These are phyloP conservation scores for Xylaria sp. DNA, from an alignment of 2,329 filamentous ascomycete genomes.

Conservation along the genomic window DNA sequence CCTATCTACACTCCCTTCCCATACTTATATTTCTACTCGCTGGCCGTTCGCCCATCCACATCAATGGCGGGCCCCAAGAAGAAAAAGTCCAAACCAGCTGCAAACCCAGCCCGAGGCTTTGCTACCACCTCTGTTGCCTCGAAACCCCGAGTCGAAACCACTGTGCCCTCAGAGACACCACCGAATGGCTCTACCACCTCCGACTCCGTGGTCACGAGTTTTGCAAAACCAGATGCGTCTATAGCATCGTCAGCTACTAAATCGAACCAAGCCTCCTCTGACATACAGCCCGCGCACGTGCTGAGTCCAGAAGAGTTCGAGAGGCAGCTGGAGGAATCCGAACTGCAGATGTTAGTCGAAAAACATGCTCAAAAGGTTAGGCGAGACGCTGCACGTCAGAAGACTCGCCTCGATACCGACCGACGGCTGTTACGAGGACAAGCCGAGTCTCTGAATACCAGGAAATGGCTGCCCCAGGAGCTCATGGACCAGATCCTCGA, in stretches of 20 bases:
- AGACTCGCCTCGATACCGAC: conserved; percentile 83
- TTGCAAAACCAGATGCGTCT: conserved; percentile 6
- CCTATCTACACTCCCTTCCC: neutral
- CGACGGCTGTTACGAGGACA: conserved; percentile 82
- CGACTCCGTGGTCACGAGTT: conserved; percentile 7
- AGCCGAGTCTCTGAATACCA: conserved; percentile 75
- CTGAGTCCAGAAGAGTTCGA: conserved; percentile 90
- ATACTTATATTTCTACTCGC: neutral
- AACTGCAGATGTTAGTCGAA: conserved; percentile 87
- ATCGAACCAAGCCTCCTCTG: conserved; percentile 2
- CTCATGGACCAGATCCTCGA: conserved; percentile 81
- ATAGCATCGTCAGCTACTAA: conserved; percentile 26
- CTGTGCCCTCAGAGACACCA: conserved; percentile 40
- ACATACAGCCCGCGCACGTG: conserved; percentile 52
- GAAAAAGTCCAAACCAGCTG: conserved; percentile 91
- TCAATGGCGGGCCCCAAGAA: conserved; percentile 75
- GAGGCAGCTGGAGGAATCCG: conserved; percentile 86
- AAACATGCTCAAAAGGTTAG: conserved; percentile 82
- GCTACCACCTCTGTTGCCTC: conserved; percentile 93
- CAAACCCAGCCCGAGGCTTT: conserved; percentile 91
- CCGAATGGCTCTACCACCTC: conserved; percentile 26
- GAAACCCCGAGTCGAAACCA: conserved; percentile 73
- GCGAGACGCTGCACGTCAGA: conserved; percentile 81
- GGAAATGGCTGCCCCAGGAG: conserved; percentile 83
- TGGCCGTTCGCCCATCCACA: conserved; percentile 18